These are phyloP conservation scores for Camelina neglecta DNA, from an alignment of 345 rosid species.

Conservation along the genomic window DNA sequence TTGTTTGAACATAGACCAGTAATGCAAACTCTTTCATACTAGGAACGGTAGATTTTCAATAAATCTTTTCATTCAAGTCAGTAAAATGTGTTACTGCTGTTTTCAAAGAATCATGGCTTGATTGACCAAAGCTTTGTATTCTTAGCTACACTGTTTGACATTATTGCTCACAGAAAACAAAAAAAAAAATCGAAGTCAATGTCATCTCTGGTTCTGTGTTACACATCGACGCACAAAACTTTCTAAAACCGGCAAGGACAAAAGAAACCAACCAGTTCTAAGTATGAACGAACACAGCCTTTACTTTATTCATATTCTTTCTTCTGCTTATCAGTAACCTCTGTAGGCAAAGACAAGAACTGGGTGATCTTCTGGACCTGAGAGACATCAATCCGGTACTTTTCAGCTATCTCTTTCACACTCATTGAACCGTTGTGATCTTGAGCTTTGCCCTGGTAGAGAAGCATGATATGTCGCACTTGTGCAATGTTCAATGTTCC, in stretches of 20 bases:
- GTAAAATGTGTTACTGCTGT: not conserved
- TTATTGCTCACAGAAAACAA: conserved; percentile 20
- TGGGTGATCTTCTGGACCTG: conserved; percentile 66
- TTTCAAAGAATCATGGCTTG: not conserved
- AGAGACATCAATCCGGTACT: conserved; percentile 59
- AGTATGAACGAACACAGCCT: conserved; percentile 2
- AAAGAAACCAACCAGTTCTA: conserved; percentile 24
- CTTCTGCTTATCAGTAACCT: conserved; percentile 45
- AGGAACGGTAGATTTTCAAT: not conserved
- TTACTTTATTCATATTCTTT: conserved; percentile 29
- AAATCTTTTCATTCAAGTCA: not conserved
- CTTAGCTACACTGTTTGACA: conserved; percentile 31
- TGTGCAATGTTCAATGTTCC: conserved; percentile 80
- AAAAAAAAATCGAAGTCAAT: not conserved
- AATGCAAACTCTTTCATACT: not conserved
- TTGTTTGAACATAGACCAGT: not conserved
- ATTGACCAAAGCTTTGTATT: conserved; percentile 18
- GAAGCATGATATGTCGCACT: conserved; percentile 73
- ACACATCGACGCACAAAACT: conserved; percentile 31
- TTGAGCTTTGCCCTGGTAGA: conserved; percentile 80
- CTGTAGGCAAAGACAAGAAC: conserved; percentile 72
- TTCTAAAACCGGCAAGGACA: conserved; percentile 16
- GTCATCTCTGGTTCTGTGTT: conserved; percentile 37
- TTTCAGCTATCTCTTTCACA: conserved; percentile 65
- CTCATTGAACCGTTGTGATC: conserved; percentile 71